phyloP scores from a whole-genome alignment of 352 stramenopile species.

The Phytopythium oedochilum region DNA sequence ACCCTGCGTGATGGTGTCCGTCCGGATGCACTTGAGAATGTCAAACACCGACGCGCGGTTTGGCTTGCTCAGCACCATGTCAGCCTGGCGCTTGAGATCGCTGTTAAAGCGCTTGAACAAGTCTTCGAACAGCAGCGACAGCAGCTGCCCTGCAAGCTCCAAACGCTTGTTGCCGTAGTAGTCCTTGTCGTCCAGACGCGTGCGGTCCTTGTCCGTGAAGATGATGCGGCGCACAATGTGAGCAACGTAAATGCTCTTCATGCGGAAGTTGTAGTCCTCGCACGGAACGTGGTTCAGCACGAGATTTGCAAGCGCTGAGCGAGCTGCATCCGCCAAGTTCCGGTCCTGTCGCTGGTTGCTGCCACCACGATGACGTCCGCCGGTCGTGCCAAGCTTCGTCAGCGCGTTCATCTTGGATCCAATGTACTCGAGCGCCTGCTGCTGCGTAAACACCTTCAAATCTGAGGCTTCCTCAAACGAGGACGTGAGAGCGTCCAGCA shows the following conservation, averaged over 20 bases:
- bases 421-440: constrained; percentile 95
- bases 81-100: constrained; percentile 96
- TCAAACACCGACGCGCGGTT: constrained; percentile 98
- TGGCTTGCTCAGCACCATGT: constrained; percentile 97
- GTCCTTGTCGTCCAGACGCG: constrained; percentile 97
- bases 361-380: constrained; percentile 29
- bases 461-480: constrained; percentile 95
- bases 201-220: constrained; percentile 84
- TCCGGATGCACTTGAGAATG: constrained; percentile 96
- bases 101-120: constrained; percentile 98
- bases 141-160: constrained; percentile 97
- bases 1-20: constrained; percentile 97
- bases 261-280: constrained; percentile 95
- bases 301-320: constrained; percentile 97
- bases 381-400: constrained; percentile 50
- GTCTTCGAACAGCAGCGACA: constrained; percentile 99
- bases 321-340: constrained; percentile 91
- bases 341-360: constrained; percentile 35
- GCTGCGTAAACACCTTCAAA: constrained; percentile 95
- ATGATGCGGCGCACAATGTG: constrained; percentile 95
- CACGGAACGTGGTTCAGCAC: constrained; percentile 99
- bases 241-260: constrained; percentile 97
- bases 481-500: constrained; percentile 92
- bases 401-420: constrained; percentile 93
- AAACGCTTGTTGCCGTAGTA: constrained; percentile 99